A percentile compares a stretch with the other conserved stretches of the same genome.
These are phyloP conservation scores for Cladorrhinum samala DNA, from an alignment of 495 filamentous ascomycete genomes.

Conservation along the genomic window DNA sequence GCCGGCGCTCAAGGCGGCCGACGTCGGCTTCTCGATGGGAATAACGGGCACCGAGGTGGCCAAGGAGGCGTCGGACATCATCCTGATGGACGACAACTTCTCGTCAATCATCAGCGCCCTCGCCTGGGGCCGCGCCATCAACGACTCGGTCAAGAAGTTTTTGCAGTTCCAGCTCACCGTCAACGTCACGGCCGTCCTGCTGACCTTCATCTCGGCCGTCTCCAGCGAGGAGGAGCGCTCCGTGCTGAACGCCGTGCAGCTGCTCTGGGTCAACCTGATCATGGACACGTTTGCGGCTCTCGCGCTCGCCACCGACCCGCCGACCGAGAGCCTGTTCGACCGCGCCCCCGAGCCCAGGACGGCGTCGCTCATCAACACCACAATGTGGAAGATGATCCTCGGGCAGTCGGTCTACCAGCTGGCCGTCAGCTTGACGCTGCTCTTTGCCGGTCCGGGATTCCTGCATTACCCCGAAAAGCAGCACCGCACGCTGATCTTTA, in stretches of 20 bases:
- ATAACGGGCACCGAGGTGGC: constrained; percentile 79
- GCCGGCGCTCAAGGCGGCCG: constrained; percentile 69
- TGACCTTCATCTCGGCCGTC: constrained; percentile 75
- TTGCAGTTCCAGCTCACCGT: constrained; percentile 87
- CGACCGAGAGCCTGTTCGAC: constrained; percentile 64
- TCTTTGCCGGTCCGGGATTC: constrained; percentile 62
- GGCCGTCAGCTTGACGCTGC: constrained; percentile 62
- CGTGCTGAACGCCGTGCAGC: constrained; percentile 73
- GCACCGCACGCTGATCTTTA: constrained; percentile 68
- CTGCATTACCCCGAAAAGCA: constrained; percentile 29
- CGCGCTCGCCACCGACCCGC: constrained; percentile 75
- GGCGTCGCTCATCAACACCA: constrained; percentile 65
- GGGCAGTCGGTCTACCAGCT: constrained; percentile 78
- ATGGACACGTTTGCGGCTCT: constrained; percentile 86
- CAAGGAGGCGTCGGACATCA: constrained; percentile 80
- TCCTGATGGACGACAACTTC: constrained; percentile 84
- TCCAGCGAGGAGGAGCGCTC: constrained; percentile 58
- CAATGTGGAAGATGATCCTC: constrained; percentile 92
- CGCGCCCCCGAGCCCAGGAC: constrained; percentile 66
- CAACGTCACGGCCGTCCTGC: constrained; percentile 73
- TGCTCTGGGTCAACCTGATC: constrained; percentile 84
- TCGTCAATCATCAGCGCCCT: constrained; percentile 66
- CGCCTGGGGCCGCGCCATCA: constrained; percentile 78
- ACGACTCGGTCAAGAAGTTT: constrained; percentile 79
- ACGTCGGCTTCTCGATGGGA: constrained; percentile 85